Evolutionary conservation across 2,329 filamentous ascomycete genomes (phyloP), one percentile per base, ranked within the genome.

Genomic region (Alternaria gansuensis): DNA sequence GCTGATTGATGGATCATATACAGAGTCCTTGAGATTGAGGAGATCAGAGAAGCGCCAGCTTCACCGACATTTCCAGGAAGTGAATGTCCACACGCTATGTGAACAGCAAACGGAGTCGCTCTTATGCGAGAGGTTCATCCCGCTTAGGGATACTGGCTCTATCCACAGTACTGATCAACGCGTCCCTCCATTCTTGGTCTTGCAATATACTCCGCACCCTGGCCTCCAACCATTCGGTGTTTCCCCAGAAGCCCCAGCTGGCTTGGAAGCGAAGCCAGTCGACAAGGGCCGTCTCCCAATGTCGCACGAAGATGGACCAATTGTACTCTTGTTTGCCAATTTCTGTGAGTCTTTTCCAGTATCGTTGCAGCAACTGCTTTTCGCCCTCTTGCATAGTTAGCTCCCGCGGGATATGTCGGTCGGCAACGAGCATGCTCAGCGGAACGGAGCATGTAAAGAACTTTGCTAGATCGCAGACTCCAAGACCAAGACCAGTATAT

Each of bases 231-330:
- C 74, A 77, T 40, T 72, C 68, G 0, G 72, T 76, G 21, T 77
- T 75, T 0, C 74, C 74, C 74, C 74, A 77, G 36, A 77, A 76
- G 1, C 74, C 74, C 74, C 74, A 77, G 23, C 75, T 75, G 2
- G 76, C 77, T 50, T 80, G 78, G 39, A 80, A 80, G 4, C 78
- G 62, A 31, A 87, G 81, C 88, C 88, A 90, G 67, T 90, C 88
- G 0, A 90, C 87, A 3, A 90, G 72, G 0, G 88, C 88, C 3
- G 82, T 83, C 71, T 90, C 87, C 87, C 88, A 90, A 64, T 90
- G 87, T 21, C 82, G 74, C 5, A 82, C 69, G 14, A 90, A 84
- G 0, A 76, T 68, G 0, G 81, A 76, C 84, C 85, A 88, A 0
- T 79, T 75, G 54, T 90, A 90, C 1, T 72, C 64, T 36, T 71